Percentiles rank a stretch among this genome's conserved stretches.
Evolutionary conservation across 495 filamentous ascomycete species (phyloP).

Genomic region (Aspergillus nidulans): DNA sequence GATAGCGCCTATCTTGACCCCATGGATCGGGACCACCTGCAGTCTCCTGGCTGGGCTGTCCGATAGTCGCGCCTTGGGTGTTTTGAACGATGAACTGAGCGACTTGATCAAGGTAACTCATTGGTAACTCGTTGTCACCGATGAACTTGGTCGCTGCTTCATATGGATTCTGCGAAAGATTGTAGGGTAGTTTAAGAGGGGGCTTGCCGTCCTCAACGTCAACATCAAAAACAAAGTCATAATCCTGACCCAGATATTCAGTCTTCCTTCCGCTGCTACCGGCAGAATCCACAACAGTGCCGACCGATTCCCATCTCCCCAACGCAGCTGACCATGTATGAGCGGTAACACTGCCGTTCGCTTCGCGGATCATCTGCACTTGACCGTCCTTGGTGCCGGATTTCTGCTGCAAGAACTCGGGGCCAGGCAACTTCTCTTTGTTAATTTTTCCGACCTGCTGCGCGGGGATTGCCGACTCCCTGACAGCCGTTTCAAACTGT

Average conservation of each 20-base stretch:
- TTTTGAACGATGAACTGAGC: constrained; percentile 91
- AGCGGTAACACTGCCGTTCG: constrained; percentile 71
- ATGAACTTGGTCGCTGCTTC: constrained; percentile 91
- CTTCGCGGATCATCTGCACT: constrained; percentile 81
- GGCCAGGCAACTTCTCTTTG: constrained; percentile 83
- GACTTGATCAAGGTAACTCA: constrained; percentile 87
- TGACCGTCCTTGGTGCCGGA: constrained; percentile 91
- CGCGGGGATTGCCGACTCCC: constrained; percentile 77
- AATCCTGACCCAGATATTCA: constrained; percentile 78
- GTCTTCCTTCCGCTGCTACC: constrained; percentile 74
- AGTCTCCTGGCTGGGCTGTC: constrained; percentile 44
- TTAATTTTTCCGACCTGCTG: constrained; percentile 77
- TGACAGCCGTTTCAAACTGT: constrained; percentile 76
- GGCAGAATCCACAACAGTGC: constrained; percentile 86
- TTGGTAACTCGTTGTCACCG: constrained; percentile 81
- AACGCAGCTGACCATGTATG: constrained; percentile 71
- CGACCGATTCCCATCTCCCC: constrained; percentile 76
- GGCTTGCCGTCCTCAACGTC: constrained; percentile 96
- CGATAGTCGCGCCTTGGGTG: constrained; percentile 79
- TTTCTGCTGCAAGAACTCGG: constrained; percentile 74
- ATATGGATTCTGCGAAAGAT: constrained; percentile 88
- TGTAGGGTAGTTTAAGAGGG: constrained; percentile 88
- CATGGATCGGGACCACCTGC: constrained; percentile 61
- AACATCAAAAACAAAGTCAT: constrained; percentile 97
- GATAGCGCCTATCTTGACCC: constrained; percentile 72